phyloP scores from a whole-genome alignment of 345 rosid species.

The Syzygium aqueum region DNA sequence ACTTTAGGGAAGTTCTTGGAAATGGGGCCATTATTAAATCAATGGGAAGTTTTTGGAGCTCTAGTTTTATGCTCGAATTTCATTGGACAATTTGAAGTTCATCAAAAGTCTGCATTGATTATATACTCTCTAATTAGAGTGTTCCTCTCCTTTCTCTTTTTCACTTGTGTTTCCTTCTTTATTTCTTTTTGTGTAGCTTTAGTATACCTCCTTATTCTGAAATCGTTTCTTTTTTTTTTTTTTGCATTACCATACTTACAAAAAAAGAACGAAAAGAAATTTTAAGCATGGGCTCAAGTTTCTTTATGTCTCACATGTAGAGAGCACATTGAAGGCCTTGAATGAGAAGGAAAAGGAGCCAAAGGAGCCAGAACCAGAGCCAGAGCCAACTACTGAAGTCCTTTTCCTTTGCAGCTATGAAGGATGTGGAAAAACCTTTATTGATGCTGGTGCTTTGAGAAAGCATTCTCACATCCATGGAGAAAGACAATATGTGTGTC shows the following conservation, averaged over 20 bases:
- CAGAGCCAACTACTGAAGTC: slow-evolving; percentile 93
- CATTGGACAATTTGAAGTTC: neutral
- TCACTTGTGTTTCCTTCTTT: neutral
- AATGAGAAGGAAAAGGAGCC: slow-evolving; percentile 65
- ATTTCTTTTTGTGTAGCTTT: neutral
- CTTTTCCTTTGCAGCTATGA: slow-evolving; percentile 94
- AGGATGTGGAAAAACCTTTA: slow-evolving; percentile 89
- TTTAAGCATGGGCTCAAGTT: neutral
- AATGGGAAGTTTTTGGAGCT: neutral
- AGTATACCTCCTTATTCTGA: neutral
- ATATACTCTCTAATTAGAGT: neutral
- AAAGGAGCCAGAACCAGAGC: slow-evolving; percentile 69
- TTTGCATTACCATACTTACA: neutral
- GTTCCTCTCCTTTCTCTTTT: neutral
- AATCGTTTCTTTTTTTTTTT: neutral
- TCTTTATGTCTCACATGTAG: slow-evolving; percentile 14
- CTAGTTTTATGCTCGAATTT: neutral
- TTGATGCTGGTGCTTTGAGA: slow-evolving; percentile 89
- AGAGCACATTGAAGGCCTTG: slow-evolving; percentile 55
- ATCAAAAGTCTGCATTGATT: neutral
- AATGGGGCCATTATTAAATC: neutral
- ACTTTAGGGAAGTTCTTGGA: neutral
- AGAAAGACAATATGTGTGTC: slow-evolving; percentile 83
- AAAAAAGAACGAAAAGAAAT: neutral
- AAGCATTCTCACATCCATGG: slow-evolving; percentile 98